Base-by-base conservation (phyloP, 2,329 filamentous ascomycete genomes). In the Thelonectria olida region DNA sequence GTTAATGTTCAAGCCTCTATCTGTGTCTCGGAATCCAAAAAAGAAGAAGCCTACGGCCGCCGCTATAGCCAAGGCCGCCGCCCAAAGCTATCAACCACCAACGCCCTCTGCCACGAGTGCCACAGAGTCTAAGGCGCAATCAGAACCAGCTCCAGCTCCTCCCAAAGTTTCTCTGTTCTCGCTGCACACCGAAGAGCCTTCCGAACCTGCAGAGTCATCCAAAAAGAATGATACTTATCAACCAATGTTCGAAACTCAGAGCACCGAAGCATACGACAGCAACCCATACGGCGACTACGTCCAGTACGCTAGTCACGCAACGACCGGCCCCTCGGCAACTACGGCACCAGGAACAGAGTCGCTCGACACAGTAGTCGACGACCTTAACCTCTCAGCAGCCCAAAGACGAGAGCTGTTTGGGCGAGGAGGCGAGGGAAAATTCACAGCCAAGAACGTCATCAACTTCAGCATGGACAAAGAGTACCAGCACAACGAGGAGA, bases 401-500 rank as follows among this genome's bases (percentile, higher is more conserved):
- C 90, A 92, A 66, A 85, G 90, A 39, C 89, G 95, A 41, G 93
- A 96, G 73, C 86, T 98, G 4, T 95, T 98, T 73, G 95, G 95
- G 1, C 90, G 94, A 5, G 76, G 77, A 20, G 83, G 83, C 20
- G 72, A 66, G 25, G 69, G 75, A 44, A 74, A 74, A 28, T 73
- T 73, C 39, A 69, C 72, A 15, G 71, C 75, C 7, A 81, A 85
- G n/a, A 89, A 86, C 42, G 85, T 97, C 36, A 85, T 94, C 65
- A 93, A 91, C 72, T 97, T 97, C 84, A 92, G 97, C 79, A 94
- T 93, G 66, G 93, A 96, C 74, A 81, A 83, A 59, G 94, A 97
- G 79, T 98, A 98, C 76, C 86, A 85, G 22, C 88, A 91, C 71
- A 98, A 98, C 76, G 92, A 97, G 78, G 84, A 84, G 67, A 74